Percentiles rank a stretch among this genome's conserved stretches.
phyloP scores from a whole-genome alignment of 352 stramenopile species.

The Globisporangium barbulae region DNA sequence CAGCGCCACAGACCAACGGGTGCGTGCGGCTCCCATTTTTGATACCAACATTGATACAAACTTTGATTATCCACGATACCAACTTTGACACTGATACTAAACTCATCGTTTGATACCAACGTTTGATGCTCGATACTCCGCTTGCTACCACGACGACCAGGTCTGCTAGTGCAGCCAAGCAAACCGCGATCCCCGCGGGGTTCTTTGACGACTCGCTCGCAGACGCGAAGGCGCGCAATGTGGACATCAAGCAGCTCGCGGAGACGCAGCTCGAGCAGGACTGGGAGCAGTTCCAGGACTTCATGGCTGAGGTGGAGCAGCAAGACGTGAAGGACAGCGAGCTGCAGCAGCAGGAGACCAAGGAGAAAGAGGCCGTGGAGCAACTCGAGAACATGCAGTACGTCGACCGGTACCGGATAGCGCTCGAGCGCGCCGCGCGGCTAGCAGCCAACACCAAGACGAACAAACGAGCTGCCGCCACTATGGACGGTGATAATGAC shows the following conservation, averaged over 20 bases:
- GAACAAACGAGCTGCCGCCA: slow-evolving; percentile 10
- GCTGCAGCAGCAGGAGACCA: slow-evolving; percentile 31
- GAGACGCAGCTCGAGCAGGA: slow-evolving; percentile 42
- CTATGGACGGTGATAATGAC: background rate
- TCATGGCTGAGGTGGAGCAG: slow-evolving; percentile 53
- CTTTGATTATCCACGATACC: background rate
- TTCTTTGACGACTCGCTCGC: slow-evolving; percentile 57
- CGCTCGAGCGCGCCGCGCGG: slow-evolving; percentile 33
- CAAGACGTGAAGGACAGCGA: slow-evolving; percentile 31
- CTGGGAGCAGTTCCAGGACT: slow-evolving; percentile 62
- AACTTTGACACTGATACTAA: background rate
- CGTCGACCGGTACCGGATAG: slow-evolving; percentile 53
- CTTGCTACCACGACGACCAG: background rate
- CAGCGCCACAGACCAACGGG: background rate
- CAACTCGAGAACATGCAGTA: slow-evolving; percentile 71
- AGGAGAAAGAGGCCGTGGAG: slow-evolving; percentile 46
- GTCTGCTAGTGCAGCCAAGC: background rate
- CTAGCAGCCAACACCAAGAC: slow-evolving; percentile 22
- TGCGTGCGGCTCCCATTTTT: background rate
- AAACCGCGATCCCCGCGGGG: slow-evolving; percentile 24
- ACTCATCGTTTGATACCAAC: background rate
- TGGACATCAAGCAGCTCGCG: slow-evolving; percentile 44
- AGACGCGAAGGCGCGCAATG: slow-evolving; percentile 42
- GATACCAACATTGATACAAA: background rate
- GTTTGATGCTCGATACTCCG: background rate